Evolutionary conservation across 2,329 filamentous ascomycete species (phyloP), one percentile per base, ranked within the genome.

Genomic region (Colletotrichum shisoi): DNA sequence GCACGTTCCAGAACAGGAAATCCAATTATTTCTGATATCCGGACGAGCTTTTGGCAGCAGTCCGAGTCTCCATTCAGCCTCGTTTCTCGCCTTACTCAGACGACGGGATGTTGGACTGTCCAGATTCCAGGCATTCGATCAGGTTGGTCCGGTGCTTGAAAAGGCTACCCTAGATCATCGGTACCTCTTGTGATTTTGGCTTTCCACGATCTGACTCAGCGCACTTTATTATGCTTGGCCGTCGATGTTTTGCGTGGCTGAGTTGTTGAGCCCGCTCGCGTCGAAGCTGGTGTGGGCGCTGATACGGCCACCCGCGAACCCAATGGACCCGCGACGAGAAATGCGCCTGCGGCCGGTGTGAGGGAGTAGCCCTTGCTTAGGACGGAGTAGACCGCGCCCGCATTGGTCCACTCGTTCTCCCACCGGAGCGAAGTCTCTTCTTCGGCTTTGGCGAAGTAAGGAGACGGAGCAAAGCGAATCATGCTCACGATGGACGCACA

Each of bases 401-500:
- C 17, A 19, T 62, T 58, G 39, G 58, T 24, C 44, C 24, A 31
- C 3, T 45, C 40, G 13, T 62, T 62, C 58, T 57, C 58, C 58
- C 52, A 67, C 42, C 57, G 45, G 1, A 40, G 39, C 15, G 52
- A 48, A 8, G 44, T 40, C 2, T 44, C 9, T 27, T 59, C 63
- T 39, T 52, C 49, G 49, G 17, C 9, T 19, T 19, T 59, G 13
- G 37, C 7, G 0, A 59, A 40, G 48, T 59, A 67, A 19, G 64
- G 54, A 39, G 52, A 63, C 3, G 60, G 15, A 1, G 52, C 61
- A 13, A 67, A 8, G 27, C 60, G 60, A 12, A 67, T n/a, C 21
- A 1, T 51, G 11, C 34, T 67, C 64, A n/a, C 49, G 40, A 34
- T 67, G 64, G 3, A 52, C 60, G n/a, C 21, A 52, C 48, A 63